Evolutionary conservation across 2,329 filamentous ascomycete genomes (phyloP), one percentile per base, ranked within the genome.

Genomic region (Paecilomyces sp.): DNA sequence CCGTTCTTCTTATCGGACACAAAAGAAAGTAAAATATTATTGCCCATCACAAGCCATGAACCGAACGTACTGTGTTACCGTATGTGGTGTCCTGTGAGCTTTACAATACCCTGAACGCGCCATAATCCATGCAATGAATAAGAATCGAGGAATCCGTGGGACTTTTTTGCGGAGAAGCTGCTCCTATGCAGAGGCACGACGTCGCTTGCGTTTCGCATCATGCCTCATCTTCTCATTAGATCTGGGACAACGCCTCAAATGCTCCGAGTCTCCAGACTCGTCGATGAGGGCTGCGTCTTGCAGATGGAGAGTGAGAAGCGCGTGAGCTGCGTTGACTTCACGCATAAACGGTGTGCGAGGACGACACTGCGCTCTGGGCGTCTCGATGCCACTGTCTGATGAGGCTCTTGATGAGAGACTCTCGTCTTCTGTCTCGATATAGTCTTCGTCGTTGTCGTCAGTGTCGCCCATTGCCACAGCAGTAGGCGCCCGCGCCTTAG

Each of bases 321-420:
- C 72, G 64, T 75, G 73, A 4, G 74, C 74, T 15, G 74, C 74
- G 55, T 68, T 71, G 22, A 75, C 67, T 56, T 75, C 73, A 22
- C 66, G 65, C 13, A 68, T 64, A 47, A 76, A 68, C 15, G 67
- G 65, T n/a, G 12, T 22, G 15, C 18, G 54, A 12, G 54, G 25
- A 22, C 9, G 24, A 34, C 18, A 18, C 24, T 28, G 24, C n/a
- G 18, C 31, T n/a, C 13, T n/a, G n/a, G 15, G 30, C 15, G 24
- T 33, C 4, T 55, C 54, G 24, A 31, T n/a, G 3, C n/a, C 54
- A 15, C 54, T 12, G 15, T 55, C 54, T 2, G 54, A 55, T n/a
- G 18, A 55, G 34, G 25, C 18, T 22, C 8, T 33, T 8, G 51
- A 55, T 12, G 58, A 58, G 6, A 54, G 31, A 8, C 51, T 30